Percentiles rank a stretch among this genome's conserved stretches.
These are phyloP conservation scores for Jackrogersella minutella DNA, from an alignment of 495 filamentous ascomycete species.

Conservation along the genomic window DNA sequence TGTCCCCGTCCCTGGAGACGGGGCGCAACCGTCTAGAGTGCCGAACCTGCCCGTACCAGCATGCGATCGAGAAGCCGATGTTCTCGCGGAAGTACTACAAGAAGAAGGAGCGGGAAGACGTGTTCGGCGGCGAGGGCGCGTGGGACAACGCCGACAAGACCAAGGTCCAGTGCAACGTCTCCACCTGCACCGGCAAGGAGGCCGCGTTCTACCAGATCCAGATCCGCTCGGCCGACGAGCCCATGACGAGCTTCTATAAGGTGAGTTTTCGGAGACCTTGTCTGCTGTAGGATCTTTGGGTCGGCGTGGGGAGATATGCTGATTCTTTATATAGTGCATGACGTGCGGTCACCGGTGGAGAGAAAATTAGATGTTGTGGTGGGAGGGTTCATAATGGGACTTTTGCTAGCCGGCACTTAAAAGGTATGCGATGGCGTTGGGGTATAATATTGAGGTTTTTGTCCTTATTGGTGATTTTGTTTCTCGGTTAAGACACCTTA, in stretches of 20 bases:
- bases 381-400: constrained; percentile 4
- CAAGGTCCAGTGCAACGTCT: constrained; percentile 76
- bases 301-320: constrained; percentile 22
- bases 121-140: constrained; percentile 84
- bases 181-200: constrained; percentile 75
- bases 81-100: constrained; percentile 79
- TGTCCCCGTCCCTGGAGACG: constrained; percentile 53
- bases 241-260: constrained; percentile 96
- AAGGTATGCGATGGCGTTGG: constrained; percentile 27
- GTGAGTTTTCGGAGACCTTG: constrained; percentile 56
- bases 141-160: constrained; percentile 90
- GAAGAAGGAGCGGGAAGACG: constrained; percentile 86
- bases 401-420: constrained; percentile 34
- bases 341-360: constrained; percentile 65
- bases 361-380: constrained; percentile 53
- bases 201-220: constrained; percentile 97
- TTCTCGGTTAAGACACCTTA: neutral
- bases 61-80: constrained; percentile 72
- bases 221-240: constrained; percentile 97
- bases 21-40: constrained; percentile 80
- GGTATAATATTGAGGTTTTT: constrained; percentile 30
- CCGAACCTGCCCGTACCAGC: constrained; percentile 91
- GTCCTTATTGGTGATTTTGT: constrained; percentile 12
- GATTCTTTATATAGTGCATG: constrained; percentile 59
- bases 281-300: neutral